Evolutionary conservation across 768 basidiomycete genomes (phyloP).

Genomic region (Rhodotorula babjevae): DNA sequence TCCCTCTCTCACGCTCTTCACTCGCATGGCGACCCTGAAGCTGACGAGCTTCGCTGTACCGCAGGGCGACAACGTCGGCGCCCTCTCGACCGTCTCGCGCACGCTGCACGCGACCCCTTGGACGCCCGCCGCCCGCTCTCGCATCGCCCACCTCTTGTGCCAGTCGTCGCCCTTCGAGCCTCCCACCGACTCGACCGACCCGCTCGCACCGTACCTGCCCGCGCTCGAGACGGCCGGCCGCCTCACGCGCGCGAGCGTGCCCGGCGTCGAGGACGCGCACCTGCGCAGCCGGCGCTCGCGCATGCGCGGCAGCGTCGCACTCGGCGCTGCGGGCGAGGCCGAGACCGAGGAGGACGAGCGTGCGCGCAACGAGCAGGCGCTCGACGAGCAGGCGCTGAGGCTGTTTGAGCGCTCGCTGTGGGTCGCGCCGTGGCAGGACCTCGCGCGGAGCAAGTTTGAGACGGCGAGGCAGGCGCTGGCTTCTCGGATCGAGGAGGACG

Average conservation of each 20-base stretch:
- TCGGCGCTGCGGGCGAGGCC: slow-evolving; percentile 1
- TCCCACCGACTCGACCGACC: background rate
- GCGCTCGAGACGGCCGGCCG: slow-evolving; percentile 26
- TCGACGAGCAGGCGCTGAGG: background rate
- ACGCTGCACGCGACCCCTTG: slow-evolving; percentile 33
- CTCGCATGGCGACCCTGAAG: background rate
- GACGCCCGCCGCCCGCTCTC: slow-evolving; percentile 10
- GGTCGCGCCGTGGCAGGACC: slow-evolving; percentile 24
- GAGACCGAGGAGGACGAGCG: background rate
- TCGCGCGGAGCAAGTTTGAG: slow-evolving; percentile 11
- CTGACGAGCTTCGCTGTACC: no score
- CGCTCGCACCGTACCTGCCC: background rate
- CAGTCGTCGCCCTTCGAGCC: background rate
- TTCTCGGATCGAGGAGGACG: background rate
- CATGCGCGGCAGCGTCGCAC: background rate
- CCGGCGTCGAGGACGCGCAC: background rate
- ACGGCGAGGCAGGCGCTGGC: background rate
- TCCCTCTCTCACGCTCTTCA: rapidly evolving
- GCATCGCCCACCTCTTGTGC: slow-evolving; percentile 18
- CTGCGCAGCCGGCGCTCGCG: background rate
- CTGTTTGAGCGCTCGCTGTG: slow-evolving; percentile 19
- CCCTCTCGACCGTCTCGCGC: slow-evolving; percentile 13
- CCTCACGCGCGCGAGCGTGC: slow-evolving; percentile 9
- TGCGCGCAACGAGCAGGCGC: background rate
- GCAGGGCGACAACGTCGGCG: slow-evolving; percentile 12